Conservation (phyloP, 1,284 basidiomycete genomes). For the Gomphus sp. region DNA sequence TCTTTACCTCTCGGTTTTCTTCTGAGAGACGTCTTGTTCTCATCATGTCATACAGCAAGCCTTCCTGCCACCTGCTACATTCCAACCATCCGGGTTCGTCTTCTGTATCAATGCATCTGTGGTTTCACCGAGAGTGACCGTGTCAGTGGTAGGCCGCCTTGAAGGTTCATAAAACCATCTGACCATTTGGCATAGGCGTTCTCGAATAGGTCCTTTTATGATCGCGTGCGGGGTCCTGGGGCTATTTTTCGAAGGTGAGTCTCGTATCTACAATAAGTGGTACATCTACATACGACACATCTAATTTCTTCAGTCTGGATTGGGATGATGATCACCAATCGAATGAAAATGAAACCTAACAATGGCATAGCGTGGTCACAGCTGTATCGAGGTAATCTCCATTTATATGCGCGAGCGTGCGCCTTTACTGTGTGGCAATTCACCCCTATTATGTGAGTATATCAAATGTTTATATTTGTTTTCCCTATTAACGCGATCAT, state of each 20-base stretch:
- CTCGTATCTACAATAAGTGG: background rate
- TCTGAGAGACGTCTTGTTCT: no score
- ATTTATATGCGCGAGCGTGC: background rate
- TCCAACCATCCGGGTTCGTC: background rate
- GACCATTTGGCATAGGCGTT: background rate
- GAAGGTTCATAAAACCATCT: background rate
- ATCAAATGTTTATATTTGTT: background rate
- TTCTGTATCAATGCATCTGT: background rate
- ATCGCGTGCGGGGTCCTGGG: background rate
- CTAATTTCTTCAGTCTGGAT: background rate
- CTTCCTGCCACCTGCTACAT: background rate
- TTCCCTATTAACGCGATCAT: background rate
- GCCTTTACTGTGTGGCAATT: background rate
- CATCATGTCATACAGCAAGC: background rate
- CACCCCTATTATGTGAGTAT: background rate
- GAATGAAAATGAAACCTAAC: background rate
- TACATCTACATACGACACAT: no score
- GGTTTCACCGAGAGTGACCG: no score
- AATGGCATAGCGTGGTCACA: background rate
- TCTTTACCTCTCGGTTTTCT: background rate
- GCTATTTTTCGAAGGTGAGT: background rate
- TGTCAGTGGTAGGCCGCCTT: background rate
- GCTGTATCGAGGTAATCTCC: background rate
- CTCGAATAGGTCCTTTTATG: background rate
- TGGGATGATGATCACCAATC: background rate